Percentiles rank a stretch among this genome's conserved stretches.
Conservation (phyloP, 805 yeast genomes). For the Candida vartiovaarae region DNA sequence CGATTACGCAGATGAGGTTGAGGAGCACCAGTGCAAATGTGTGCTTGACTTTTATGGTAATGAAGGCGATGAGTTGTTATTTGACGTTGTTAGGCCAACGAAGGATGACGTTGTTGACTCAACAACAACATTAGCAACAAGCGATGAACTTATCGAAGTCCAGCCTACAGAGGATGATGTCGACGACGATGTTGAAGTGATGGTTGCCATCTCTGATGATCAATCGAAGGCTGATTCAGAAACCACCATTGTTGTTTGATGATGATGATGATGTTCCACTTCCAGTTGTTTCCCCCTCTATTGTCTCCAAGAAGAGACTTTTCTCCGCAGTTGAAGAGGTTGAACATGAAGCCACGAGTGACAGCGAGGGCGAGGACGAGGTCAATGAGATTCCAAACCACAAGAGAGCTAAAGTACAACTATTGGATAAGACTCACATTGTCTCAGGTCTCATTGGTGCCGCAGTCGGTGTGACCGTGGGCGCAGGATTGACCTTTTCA, state of each 20-base stretch:
- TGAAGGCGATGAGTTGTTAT: neutral
- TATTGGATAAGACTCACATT: neutral
- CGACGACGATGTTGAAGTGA: neutral
- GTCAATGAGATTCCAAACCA: neutral
- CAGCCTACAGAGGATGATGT: neutral
- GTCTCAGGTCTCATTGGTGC: slow-evolving; percentile 8
- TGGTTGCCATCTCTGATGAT: too few species aligned
- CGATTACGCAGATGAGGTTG: neutral
- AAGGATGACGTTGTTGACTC: neutral
- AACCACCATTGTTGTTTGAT: too few species aligned
- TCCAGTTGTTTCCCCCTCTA: too few species aligned
- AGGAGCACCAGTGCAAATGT: slow-evolving; percentile 3
- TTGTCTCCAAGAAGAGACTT: too few species aligned
- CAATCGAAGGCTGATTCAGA: too few species aligned
- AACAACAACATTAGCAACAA: too few species aligned
- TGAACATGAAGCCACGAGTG: neutral
- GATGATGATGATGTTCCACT: neutral
- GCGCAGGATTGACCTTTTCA: slow-evolving; percentile 13
- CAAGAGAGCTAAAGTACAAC: neutral
- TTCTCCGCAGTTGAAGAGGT: neutral
- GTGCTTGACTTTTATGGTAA: slow-evolving; percentile 2
- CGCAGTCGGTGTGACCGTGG: slow-evolving; percentile 11
- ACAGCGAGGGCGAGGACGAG: neutral
- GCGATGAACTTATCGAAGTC: too few species aligned
- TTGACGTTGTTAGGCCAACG: slow-evolving; percentile 1